These are phyloP conservation scores for Phycomyces nitens DNA, from an alignment of 192 early-diverging fungal genomes.

Conservation along the genomic window DNA sequence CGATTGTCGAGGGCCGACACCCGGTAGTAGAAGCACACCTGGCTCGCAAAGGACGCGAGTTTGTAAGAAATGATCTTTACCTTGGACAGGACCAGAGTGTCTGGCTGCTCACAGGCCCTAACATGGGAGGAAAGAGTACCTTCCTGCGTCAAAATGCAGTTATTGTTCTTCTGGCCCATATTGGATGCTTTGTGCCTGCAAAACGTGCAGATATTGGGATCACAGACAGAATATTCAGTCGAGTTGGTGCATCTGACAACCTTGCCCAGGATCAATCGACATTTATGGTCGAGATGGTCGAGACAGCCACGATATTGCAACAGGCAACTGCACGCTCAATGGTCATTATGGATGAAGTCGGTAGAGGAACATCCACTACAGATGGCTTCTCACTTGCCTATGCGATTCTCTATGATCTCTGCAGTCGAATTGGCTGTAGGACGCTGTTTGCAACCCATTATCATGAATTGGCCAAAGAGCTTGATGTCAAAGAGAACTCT, in stretches of 20 bases:
- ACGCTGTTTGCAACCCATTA: slow-evolving; percentile 79
- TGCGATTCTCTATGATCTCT: slow-evolving; percentile 58
- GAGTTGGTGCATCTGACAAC: slow-evolving; percentile 23
- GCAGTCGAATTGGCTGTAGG: slow-evolving; percentile 53
- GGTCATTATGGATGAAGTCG: slow-evolving; percentile 91
- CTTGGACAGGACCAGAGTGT: slow-evolving; percentile 44
- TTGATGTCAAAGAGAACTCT: background rate
- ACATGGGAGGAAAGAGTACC: slow-evolving; percentile 90
- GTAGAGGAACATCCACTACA: slow-evolving; percentile 61
- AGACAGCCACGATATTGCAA: slow-evolving; percentile 77
- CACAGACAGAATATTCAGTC: slow-evolving; percentile 39
- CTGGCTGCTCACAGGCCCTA: slow-evolving; percentile 86
- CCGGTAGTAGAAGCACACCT: slow-evolving; percentile 62
- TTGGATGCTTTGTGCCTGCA: slow-evolving; percentile 81
- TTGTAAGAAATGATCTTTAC: slow-evolving; percentile 72
- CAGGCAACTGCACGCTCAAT: slow-evolving; percentile 65
- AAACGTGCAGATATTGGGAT: slow-evolving; percentile 73
- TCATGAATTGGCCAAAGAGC: slow-evolving; percentile 58
- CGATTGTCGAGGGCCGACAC: slow-evolving; percentile 55
- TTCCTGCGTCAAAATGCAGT: slow-evolving; percentile 81
- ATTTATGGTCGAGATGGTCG: slow-evolving; percentile 87
- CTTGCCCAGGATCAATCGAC: slow-evolving; percentile 36
- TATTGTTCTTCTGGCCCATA: slow-evolving; percentile 79
- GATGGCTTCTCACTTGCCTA: slow-evolving; percentile 74
- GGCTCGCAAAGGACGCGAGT: slow-evolving; percentile 27